Percentiles rank a stretch among this genome's conserved stretches.
Evolutionary conservation across 768 basidiomycete species (phyloP).

Genomic region (Boletus sensibilis): DNA sequence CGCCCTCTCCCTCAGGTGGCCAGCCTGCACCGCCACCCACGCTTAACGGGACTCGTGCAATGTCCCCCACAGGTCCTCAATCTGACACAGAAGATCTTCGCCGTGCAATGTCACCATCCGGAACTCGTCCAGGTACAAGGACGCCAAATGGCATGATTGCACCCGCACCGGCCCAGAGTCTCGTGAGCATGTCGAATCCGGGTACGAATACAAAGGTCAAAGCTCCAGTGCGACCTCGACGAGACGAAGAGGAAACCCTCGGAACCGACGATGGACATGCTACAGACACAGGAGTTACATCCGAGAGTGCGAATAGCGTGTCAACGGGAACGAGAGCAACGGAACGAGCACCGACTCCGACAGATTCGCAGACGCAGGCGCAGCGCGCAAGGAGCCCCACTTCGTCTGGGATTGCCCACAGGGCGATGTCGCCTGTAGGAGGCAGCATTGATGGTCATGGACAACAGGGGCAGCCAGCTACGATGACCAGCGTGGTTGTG

Average conservation of each 20-base stretch:
- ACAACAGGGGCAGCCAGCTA: constrained; percentile 36
- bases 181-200: constrained; percentile 4
- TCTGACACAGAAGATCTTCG: constrained; percentile 57
- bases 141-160: constrained; percentile 33
- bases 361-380: constrained; percentile 36
- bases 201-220: constrained; percentile 47
- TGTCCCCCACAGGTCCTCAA: constrained; percentile 57
- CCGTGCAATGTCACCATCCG: constrained; percentile 65
- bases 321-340: constrained; percentile 30
- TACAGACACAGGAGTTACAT: constrained; percentile 47
- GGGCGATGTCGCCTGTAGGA: constrained; percentile 61
- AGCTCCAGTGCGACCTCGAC: constrained; percentile 47
- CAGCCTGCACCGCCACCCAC: constrained; percentile 30
- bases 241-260: constrained; percentile 39
- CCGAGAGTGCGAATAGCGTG: constrained; percentile 37
- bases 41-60: constrained; percentile 47
- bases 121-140: constrained; percentile 40
- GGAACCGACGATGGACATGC: constrained; percentile 49
- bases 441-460: constrained; percentile 24
- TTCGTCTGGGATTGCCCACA: constrained; percentile 38
- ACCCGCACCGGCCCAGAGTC: constrained; percentile 11
- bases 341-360: constrained; percentile 56
- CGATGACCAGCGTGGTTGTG: constrained; percentile 56
- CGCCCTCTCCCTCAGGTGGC: constrained; percentile 32
- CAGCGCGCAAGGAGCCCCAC: constrained; percentile 60